These are phyloP conservation scores for Sordariomycetes sp. DNA, from an alignment of 2,329 filamentous ascomycete genomes.

Conservation along the genomic window DNA sequence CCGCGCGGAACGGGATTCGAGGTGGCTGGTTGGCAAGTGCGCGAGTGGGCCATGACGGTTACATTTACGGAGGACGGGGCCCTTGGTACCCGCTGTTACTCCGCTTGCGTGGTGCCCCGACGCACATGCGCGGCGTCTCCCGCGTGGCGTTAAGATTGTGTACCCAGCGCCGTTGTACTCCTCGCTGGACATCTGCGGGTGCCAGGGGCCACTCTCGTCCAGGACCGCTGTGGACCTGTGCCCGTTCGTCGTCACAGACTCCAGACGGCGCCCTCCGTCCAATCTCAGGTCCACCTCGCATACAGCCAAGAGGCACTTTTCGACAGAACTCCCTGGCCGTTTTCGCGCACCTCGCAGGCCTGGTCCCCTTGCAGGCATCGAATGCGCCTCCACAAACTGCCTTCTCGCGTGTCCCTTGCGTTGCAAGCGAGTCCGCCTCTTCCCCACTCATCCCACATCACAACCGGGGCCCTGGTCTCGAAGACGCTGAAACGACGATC, in stretches of 20 bases:
- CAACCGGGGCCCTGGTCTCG: neutral
- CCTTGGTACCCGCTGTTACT: neutral
- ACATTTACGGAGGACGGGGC: neutral
- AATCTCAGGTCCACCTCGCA: neutral
- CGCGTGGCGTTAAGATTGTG: neutral
- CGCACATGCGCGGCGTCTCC: neutral
- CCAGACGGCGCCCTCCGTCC: no score
- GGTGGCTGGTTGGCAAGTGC: no score
- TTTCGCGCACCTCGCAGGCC: neutral
- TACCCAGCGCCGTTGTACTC: neutral
- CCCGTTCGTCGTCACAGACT: no score
- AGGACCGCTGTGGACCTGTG: no score
- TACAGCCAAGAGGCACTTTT: neutral
- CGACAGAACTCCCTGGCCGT: no score
- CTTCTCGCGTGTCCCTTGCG: no score
- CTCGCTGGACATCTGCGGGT: neutral
- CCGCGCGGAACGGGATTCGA: no score
- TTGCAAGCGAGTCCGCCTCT: neutral
- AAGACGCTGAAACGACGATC: neutral
- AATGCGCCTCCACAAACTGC: neutral
- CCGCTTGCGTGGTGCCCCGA: neutral
- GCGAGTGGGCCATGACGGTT: no score
- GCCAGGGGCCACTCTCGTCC: neutral
- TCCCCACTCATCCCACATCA: neutral
- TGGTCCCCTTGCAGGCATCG: neutral